These are phyloP conservation scores for Ilyonectria sp. DNA, from an alignment of 2,329 filamentous ascomycete genomes.

Conservation along the genomic window DNA sequence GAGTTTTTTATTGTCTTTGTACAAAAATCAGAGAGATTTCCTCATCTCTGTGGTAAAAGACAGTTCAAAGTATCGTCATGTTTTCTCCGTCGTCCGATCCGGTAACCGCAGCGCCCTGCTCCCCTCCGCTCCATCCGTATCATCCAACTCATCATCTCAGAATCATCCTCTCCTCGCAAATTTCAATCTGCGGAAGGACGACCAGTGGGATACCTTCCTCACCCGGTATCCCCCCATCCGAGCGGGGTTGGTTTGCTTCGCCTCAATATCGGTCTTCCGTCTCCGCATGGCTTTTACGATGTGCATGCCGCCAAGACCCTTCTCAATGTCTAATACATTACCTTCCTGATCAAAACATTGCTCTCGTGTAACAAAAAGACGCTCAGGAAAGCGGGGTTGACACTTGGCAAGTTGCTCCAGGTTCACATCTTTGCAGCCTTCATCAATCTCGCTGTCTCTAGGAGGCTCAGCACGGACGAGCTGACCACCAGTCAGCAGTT, in stretches of 20 bases:
- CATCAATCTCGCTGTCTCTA: background rate
- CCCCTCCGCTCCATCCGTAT: background rate
- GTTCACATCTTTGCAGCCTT: background rate
- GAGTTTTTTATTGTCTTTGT: background rate
- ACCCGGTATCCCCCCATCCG: background rate
- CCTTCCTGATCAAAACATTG: background rate
- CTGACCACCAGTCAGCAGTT: slow-evolving; percentile 1
- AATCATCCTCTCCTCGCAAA: background rate
- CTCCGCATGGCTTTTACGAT: background rate
- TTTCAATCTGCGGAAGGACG: background rate
- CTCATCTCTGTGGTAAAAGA: background rate
- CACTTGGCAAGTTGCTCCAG: background rate
- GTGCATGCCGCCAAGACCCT: background rate
- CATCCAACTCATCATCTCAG: background rate
- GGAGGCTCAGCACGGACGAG: background rate
- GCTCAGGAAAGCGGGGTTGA: background rate
- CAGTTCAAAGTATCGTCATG: background rate
- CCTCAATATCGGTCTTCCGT: background rate
- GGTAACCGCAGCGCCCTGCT: background rate
- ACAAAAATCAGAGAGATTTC: background rate
- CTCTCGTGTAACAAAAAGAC: background rate
- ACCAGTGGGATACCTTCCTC: slow-evolving; percentile 1
- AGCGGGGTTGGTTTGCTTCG: slow-evolving; percentile 8
- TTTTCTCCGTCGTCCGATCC: background rate
- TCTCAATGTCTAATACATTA: background rate